Conservation (phyloP, 495 filamentous ascomycete species). For the Talaromyces wortmannii region DNA sequence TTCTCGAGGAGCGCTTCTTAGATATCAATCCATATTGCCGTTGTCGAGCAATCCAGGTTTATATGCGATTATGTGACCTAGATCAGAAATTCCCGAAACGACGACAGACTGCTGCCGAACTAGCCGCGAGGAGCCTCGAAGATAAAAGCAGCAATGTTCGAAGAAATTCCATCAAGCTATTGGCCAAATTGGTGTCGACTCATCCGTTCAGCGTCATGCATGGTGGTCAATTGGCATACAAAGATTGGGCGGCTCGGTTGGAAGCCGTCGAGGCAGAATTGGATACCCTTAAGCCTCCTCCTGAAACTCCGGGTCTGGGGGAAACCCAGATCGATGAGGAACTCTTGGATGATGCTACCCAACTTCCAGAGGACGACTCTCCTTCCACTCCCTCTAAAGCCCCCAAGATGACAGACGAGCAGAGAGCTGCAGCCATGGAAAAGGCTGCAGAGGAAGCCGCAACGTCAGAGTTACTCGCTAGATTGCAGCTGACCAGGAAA, state of each 20-base stretch:
- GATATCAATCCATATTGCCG: conserved; percentile 97
- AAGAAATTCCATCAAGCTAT: conserved; percentile 88
- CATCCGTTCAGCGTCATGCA: conserved; percentile 93
- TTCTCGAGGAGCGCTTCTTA: conserved; percentile 90
- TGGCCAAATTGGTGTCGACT: conserved; percentile 79
- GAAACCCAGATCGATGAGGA: conserved; percentile 60
- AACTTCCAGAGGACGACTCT: conserved; percentile 50
- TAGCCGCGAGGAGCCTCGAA: conserved; percentile 81
- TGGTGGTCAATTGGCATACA: conserved; percentile 73
- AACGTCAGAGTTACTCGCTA: conserved; percentile 73
- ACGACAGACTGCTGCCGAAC: conserved; percentile 74
- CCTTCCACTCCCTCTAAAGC: conserved; percentile 47
- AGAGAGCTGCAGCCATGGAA: conserved; percentile 40
- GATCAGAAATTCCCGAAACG: conserved; percentile 93
- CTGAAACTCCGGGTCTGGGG: conserved; percentile 66
- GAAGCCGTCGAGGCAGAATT: conserved; percentile 77
- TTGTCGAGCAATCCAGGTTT: conserved; percentile 87
- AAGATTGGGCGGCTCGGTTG: conserved; percentile 77
- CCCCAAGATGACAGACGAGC: conserved; percentile 52
- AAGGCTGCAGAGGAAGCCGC: conserved; percentile 70
- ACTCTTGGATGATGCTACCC: conserved; percentile 86
- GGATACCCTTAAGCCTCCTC: conserved; percentile 70
- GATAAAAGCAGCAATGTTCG: conserved; percentile 98
- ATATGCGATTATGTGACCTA: conserved; percentile 82
- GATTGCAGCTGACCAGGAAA: conserved; percentile 76